Percentiles rank a stretch among this genome's conserved stretches.
phyloP scores from a whole-genome alignment of 371 early-diverging fungal species.

The Lichtheimia corymbifera region DNA sequence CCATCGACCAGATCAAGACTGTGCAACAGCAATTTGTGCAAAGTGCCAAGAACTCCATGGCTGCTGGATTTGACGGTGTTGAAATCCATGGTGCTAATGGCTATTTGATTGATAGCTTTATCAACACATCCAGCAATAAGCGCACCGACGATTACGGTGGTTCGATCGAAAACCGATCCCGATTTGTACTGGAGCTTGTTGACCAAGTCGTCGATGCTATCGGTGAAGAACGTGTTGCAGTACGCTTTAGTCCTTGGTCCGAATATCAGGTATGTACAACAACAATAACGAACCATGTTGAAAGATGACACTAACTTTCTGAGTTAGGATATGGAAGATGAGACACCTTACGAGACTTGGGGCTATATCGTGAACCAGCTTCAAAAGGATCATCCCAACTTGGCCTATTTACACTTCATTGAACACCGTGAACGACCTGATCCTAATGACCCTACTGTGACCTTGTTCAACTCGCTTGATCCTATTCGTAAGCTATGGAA shows the following conservation, averaged over 20 bases:
- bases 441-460: constrained; percentile 6
- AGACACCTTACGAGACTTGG: constrained; percentile 37
- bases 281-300: no score
- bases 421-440: constrained; percentile 25
- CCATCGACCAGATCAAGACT: constrained; percentile 60
- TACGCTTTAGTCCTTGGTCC: constrained; percentile 27
- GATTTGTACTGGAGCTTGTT: constrained; percentile 46
- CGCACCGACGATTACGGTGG: constrained; percentile 67
- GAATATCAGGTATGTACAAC: constrained; percentile 10
- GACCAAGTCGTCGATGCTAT: constrained; percentile 25
- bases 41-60: constrained; percentile 41
- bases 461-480: constrained; percentile 12
- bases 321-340: constrained; percentile 28
- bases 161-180: constrained; percentile 50
- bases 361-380: constrained; percentile 20
- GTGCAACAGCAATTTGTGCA: constrained; percentile 60
- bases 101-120: constrained; percentile 57
- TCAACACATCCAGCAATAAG: constrained; percentile 33
- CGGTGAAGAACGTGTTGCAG: constrained; percentile 17
- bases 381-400: constrained; percentile 12
- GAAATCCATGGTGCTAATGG: constrained; percentile 74
- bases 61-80: constrained; percentile 65
- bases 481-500: constrained; percentile 34
- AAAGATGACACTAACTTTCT: neutral
- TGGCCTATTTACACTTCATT: constrained; percentile 39